These are phyloP conservation scores for Phytopythium ostracodes DNA, from an alignment of 352 stramenopile genomes.

Conservation along the genomic window DNA sequence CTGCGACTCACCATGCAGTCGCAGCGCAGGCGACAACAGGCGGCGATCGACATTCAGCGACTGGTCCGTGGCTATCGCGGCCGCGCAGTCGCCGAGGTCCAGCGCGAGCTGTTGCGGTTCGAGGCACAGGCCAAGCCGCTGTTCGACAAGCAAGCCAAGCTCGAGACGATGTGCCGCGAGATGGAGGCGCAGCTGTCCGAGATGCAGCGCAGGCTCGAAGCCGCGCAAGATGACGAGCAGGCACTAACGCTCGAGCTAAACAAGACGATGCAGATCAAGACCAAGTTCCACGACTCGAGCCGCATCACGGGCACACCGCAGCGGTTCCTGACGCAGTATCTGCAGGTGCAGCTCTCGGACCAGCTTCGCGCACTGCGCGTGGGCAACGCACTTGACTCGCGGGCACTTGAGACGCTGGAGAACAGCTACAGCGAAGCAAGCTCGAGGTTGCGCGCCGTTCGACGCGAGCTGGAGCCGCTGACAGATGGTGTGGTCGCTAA, in stretches of 20 bases:
- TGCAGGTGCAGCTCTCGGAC: conserved; percentile 88
- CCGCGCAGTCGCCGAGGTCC: conserved; percentile 60
- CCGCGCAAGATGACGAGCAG: conserved; percentile 51
- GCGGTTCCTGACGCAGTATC: conserved; percentile 91
- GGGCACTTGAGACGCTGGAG: conserved; percentile 50
- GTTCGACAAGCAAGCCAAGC: conserved; percentile 46
- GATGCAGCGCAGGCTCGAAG: conserved; percentile 29
- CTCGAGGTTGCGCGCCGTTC: conserved; percentile 62
- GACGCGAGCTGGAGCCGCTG: conserved; percentile 82
- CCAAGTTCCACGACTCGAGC: conserved; percentile 83
- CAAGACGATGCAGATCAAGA: conserved; percentile 83
- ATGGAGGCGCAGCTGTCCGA: conserved; percentile 46
- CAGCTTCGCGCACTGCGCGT: conserved; percentile 72
- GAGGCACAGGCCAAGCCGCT: conserved; percentile 70
- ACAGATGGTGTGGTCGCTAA: conserved; percentile 78
- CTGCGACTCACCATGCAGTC: conserved; percentile 46
- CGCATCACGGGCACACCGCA: conserved; percentile 86
- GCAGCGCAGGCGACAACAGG: conserved; percentile 33
- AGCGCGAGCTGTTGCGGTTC: conserved; percentile 68
- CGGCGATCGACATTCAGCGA: conserved; percentile 67
- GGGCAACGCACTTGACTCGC: conserved; percentile 49
- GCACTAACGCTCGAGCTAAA: conserved; percentile 64
- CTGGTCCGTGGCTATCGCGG: conserved; percentile 79
- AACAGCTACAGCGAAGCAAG: conserved; percentile 57
- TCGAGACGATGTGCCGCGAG: conserved; percentile 38